Evolutionary conservation across 495 filamentous ascomycete genomes (phyloP).

Genomic region (Aspergillus leporis): DNA sequence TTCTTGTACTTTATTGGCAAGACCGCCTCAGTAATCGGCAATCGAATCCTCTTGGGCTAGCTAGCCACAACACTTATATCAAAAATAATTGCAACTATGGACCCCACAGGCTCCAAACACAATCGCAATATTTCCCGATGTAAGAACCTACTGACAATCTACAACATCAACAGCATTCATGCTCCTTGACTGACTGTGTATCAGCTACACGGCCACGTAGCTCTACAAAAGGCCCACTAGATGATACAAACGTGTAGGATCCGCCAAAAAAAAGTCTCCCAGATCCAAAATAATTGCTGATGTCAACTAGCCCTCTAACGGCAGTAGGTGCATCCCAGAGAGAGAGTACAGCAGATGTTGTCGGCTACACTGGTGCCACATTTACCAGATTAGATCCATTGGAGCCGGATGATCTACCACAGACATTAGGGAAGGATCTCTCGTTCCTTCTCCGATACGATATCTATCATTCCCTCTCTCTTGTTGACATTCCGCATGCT

Average conservation of each 20-base stretch:
- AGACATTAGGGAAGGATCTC: constrained; percentile 64
- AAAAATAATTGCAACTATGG: constrained; percentile 24
- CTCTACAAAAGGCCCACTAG: constrained; percentile 53
- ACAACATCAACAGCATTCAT: background rate
- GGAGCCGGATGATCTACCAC: constrained; percentile 36
- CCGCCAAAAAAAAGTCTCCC: background rate
- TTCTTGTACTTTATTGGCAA: background rate
- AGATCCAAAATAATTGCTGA: constrained; percentile 20
- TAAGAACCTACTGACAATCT: constrained; percentile 22
- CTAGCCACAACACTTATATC: background rate
- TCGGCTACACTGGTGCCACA: constrained; percentile 28
- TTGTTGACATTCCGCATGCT: constrained; percentile 63
- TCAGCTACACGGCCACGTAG: constrained; percentile 51
- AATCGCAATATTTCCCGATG: constrained; percentile 41
- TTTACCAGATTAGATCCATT: constrained; percentile 36
- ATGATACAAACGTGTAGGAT: constrained; percentile 49
- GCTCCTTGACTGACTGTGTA: constrained; percentile 9
- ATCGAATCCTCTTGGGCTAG: background rate
- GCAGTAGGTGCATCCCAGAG: constrained; percentile 13
- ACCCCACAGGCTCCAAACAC: constrained; percentile 27
- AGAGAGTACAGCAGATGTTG: constrained; percentile 15
- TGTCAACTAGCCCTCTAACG: constrained; percentile 27
- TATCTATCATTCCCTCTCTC: constrained; percentile 77
- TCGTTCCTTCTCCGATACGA: constrained; percentile 74
- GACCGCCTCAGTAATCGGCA: background rate